Conservation (phyloP, 495 filamentous ascomycete species). For the Aspergillus heteromorphus region DNA sequence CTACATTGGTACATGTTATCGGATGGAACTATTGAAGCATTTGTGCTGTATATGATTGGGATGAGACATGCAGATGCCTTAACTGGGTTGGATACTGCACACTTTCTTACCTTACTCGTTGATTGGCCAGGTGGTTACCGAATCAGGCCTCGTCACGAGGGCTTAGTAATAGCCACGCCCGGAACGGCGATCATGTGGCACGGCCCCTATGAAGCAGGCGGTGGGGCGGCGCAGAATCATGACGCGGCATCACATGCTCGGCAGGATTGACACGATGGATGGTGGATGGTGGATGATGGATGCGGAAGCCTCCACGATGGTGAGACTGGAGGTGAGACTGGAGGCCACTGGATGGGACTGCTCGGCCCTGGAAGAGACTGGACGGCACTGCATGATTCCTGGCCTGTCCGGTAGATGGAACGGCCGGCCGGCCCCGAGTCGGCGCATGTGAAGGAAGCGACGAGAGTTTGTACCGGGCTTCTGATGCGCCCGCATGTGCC, state of each 20-base stretch:
- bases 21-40: not conserved
- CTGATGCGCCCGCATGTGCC: not conserved
- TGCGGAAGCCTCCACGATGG: not conserved
- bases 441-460: not conserved
- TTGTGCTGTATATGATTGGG: not conserved
- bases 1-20: not conserved
- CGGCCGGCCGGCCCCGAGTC: not conserved
- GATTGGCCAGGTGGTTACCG: too few relatives aligned
- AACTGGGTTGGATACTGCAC: too few relatives aligned
- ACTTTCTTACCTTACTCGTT: too few relatives aligned
- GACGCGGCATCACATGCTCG: slow-evolving; percentile 2
- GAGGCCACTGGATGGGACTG: too few relatives aligned
- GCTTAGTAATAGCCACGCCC: not conserved
- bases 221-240: not conserved
- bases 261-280: too few relatives aligned
- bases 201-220: not conserved
- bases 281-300: not conserved
- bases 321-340: too few relatives aligned
- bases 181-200: too few relatives aligned
- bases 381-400: too few relatives aligned
- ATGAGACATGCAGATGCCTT: not conserved
- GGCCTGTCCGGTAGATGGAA: not conserved
- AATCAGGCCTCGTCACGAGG: not conserved
- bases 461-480: not conserved
- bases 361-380: too few relatives aligned